Evolutionary conservation across 768 basidiomycete species (phyloP).

Genomic region (Cyclocybe aegerita): DNA sequence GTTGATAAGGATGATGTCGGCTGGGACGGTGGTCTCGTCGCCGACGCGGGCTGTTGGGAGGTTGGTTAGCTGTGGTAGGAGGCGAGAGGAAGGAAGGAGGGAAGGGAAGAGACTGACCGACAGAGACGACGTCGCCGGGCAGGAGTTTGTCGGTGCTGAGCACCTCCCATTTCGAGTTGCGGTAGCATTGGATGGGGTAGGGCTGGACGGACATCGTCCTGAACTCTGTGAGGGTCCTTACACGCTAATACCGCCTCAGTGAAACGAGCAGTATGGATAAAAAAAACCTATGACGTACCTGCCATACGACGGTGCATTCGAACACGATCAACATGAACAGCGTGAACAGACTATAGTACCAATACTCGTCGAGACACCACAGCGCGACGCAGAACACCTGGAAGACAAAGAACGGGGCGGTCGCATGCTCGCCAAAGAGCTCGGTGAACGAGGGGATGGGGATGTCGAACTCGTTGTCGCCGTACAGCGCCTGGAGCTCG

Average conservation of each 20-base stretch:
- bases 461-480: conserved; percentile 94
- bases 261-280: neutral
- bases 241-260: conserved; percentile 53
- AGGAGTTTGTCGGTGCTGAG: conserved; percentile 85
- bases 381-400: conserved; percentile 97
- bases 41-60: conserved; percentile 53
- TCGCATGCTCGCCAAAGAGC: conserved; percentile 93
- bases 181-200: conserved; percentile 80
- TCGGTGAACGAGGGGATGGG: conserved; percentile 93
- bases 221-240: conserved; percentile 92
- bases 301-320: conserved; percentile 98
- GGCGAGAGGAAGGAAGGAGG: conserved; percentile 1
- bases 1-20: conserved; percentile 88
- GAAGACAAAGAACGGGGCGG: conserved; percentile 99
- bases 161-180: conserved; percentile 77
- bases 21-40: conserved; percentile 86
- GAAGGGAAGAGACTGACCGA: conserved; percentile 39
- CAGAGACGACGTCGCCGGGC: conserved; percentile 89
- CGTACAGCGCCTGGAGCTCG: conserved; percentile 66
- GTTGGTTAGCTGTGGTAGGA: neutral
- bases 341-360: conserved; percentile 98
- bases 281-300: conserved; percentile 51
- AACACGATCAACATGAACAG: conserved; percentile 98
- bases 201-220: conserved; percentile 95
- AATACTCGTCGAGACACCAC: conserved; percentile 98